Conservation (phyloP, 345 rosid species). For the Syzygium grande region DNA sequence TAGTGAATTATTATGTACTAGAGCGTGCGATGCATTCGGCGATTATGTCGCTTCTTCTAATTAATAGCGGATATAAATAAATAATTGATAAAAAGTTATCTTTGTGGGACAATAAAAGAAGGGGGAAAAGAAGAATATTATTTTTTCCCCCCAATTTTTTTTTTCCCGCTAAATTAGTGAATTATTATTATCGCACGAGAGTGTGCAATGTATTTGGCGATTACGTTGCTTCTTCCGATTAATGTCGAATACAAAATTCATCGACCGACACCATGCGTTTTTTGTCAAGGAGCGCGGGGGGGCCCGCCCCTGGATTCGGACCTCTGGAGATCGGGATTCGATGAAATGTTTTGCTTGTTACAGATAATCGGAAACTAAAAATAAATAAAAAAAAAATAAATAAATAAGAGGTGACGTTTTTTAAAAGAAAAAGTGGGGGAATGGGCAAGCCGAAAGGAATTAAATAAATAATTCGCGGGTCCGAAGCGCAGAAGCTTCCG, state of each 20-base stretch:
- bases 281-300: not conserved
- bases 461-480: not conserved
- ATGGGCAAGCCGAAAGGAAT: not conserved
- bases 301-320: not conserved
- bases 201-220: not conserved
- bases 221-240: not conserved
- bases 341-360: not conserved
- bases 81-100: not conserved
- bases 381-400: no score
- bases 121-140: not conserved
- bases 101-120: not conserved
- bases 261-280: not conserved
- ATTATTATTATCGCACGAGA: not conserved
- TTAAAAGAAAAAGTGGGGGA: not conserved
- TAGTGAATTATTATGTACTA: not conserved
- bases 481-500: not conserved
- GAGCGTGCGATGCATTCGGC: not conserved
- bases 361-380: not conserved
- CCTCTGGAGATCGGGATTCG: not conserved
- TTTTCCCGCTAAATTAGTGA: not conserved
- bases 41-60: no score
- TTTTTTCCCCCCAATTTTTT: not conserved
- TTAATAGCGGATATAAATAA: no score
- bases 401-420: no score
- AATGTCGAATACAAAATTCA: not conserved